Base-by-base conservation (phyloP, 1,284 basidiomycete species). In the Fistulina hepatica region DNA sequence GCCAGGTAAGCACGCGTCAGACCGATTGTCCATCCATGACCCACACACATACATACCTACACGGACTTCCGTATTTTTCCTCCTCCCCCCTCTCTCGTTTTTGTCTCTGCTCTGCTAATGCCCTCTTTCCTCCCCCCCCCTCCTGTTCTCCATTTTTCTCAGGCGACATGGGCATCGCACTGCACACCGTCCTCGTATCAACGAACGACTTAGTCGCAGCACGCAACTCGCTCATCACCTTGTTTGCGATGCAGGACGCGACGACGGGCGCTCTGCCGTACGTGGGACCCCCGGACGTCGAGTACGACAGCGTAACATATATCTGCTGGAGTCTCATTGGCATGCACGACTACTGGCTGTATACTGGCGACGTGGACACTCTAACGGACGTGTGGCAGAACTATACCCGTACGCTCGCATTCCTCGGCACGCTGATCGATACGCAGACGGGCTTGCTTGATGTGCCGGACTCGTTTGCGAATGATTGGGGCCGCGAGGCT, bases 401-500 rank as follows among this genome's bases (percentile, higher is more conserved):
- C 48, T 71, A 68, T 49, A 71, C 68, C 0, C 63, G 60, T 42
- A 69, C 69, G 1, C 53, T 71, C 1, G 52, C 48, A 10, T 71
- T 65, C 51, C 52, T 71, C 32, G 57, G 62, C 37, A 50, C 53
- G 34, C 65, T 69, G 40, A 60, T 71, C 1, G 67, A 67, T 34
- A 44, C 10, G 3, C 15, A 49, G 0, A 59, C 61, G 9, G 69
- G 69, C 0, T 49, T 73, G 30, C 61, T 70, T 53, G 60, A 71
- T 44, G 62, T 71, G 9, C 67, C 67, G 5, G 39, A 58, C 0
- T 45, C 65, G 30, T n/a, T n/a, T 31, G 32, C 65, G 52, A 33
- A 37, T 51, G 70, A 73, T 47, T 73, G 69, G 69, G 70, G 64
- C 5, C 51, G 70, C 24, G 58, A 63, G 5, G 64, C 64, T 16